Evolutionary conservation across 148 eudicot species (phyloP).

Genomic region (Rhododendron ferrugineum): DNA sequence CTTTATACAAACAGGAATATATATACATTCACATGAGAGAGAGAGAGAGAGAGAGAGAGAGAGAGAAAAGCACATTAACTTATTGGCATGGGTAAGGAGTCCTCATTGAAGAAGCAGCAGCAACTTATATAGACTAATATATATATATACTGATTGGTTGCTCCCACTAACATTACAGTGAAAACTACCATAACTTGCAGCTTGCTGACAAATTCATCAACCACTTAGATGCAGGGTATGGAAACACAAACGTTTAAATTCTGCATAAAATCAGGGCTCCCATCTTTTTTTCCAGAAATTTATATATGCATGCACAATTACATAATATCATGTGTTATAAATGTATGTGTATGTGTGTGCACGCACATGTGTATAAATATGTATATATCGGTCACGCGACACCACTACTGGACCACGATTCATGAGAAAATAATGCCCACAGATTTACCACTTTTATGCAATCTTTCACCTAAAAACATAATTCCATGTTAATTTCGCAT

Average conservation of each 20-base stretch:
- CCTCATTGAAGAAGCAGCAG: not conserved
- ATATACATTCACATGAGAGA: not conserved
- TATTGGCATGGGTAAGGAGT: slow-evolving; percentile 20
- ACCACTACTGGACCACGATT: not conserved
- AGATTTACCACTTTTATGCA: not conserved
- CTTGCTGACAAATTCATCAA: not conserved
- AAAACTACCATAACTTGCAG: not conserved
- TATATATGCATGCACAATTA: not conserved
- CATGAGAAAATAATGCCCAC: not conserved
- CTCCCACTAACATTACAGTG: slow-evolving; percentile 2
- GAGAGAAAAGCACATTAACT: slow-evolving; percentile 8
- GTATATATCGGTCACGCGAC: not conserved
- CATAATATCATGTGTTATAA: too few relatives aligned
- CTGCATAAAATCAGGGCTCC: not conserved
- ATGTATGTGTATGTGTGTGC: not conserved
- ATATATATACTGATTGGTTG: slow-evolving; percentile 20
- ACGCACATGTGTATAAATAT: not conserved
- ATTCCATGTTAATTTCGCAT: not conserved
- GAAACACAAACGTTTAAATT: not conserved
- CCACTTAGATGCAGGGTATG: not conserved
- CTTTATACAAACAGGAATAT: too few relatives aligned
- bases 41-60: not conserved
- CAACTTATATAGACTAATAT: slow-evolving; percentile 5
- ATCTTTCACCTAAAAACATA: not conserved
- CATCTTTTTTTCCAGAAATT: not conserved